phyloP scores from a whole-genome alignment of 305 asterid species.

The Stenogyne calaminthoides region DNA sequence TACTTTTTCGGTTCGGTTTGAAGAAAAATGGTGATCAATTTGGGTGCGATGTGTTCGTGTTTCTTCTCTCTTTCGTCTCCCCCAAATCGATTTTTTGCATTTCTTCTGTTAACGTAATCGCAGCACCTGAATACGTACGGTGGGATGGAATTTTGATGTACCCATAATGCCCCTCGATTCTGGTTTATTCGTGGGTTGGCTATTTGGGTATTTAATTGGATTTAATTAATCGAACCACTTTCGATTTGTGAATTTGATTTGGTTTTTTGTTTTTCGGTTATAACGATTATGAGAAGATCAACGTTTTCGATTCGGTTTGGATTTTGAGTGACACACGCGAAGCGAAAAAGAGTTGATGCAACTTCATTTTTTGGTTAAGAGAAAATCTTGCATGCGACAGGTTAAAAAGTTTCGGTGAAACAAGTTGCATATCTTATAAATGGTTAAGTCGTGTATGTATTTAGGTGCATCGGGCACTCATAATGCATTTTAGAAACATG shows the following conservation, averaged over 20 bases:
- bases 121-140: slow-evolving; percentile 31
- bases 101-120: slow-evolving; percentile 35
- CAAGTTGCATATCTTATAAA: too few relatives aligned
- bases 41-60: slow-evolving; percentile 7
- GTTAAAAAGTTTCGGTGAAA: too few relatives aligned
- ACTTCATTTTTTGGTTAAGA: background rate
- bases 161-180: slow-evolving; percentile 29
- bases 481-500: too few relatives aligned
- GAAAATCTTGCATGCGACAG: too few relatives aligned
- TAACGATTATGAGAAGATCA: background rate
- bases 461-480: too few relatives aligned
- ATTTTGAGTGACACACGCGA: background rate
- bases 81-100: slow-evolving; percentile 25
- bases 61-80: slow-evolving; percentile 19
- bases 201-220: too few relatives aligned
- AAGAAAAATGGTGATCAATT: slow-evolving; percentile 16
- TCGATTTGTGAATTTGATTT: too few relatives aligned
- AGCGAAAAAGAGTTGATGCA: background rate
- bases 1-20: slow-evolving; percentile 1
- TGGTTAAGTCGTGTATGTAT: too few relatives aligned
- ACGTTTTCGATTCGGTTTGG: background rate
- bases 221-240: too few relatives aligned
- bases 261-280: background rate
- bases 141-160: slow-evolving; percentile 8
- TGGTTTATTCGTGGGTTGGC: too few relatives aligned